phyloP scores from a whole-genome alignment of 257 asterid genomes.

The Nicotiana tomentosiformis region DNA sequence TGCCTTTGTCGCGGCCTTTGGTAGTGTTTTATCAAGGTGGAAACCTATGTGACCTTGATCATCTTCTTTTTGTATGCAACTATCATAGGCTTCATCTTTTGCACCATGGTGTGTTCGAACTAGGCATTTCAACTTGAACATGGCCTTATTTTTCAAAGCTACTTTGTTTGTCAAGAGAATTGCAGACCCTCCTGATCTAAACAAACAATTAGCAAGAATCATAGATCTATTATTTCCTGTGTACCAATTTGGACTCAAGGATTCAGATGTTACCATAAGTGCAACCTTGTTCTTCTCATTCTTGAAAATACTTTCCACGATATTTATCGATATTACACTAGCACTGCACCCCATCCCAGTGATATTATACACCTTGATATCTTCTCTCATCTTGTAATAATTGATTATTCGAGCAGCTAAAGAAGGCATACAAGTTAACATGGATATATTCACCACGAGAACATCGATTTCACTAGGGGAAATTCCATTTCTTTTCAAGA shows the following conservation, averaged over 20 bases:
- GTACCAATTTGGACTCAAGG: conserved; percentile 73
- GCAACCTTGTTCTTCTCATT: conserved; percentile 35
- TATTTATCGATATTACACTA: conserved; percentile 51
- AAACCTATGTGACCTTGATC: conserved; percentile 50
- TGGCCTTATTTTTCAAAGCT: conserved; percentile 23
- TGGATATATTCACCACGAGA: conserved; percentile 69
- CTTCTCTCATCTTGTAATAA: conserved; percentile 48
- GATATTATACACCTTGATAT: conserved; percentile 64
- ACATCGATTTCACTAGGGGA: conserved; percentile 58
- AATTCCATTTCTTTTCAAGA: conserved; percentile 38
- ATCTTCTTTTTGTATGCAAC: conserved; percentile 73
- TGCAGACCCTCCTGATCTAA: conserved; percentile 74
- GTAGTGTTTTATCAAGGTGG: conserved; percentile 63
- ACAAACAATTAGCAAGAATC: conserved; percentile 80
- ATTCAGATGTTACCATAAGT: conserved; percentile 67
- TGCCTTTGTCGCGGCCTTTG: conserved; percentile 76
- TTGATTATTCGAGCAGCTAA: conserved; percentile 55
- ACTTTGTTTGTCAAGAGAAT: conserved; percentile 56
- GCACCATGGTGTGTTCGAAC: conserved; percentile 83
- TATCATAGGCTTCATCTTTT: conserved; percentile 52
- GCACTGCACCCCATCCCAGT: conserved; percentile 97
- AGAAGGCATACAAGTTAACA: conserved; percentile 62
- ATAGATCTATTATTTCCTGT: conserved; percentile 70
- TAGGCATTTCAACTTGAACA: conserved; percentile 51
- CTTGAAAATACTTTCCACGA: conserved; percentile 46